These are phyloP conservation scores for Citrullus mucosospermus DNA, from an alignment of 306 rosid genomes.

Conservation along the genomic window DNA sequence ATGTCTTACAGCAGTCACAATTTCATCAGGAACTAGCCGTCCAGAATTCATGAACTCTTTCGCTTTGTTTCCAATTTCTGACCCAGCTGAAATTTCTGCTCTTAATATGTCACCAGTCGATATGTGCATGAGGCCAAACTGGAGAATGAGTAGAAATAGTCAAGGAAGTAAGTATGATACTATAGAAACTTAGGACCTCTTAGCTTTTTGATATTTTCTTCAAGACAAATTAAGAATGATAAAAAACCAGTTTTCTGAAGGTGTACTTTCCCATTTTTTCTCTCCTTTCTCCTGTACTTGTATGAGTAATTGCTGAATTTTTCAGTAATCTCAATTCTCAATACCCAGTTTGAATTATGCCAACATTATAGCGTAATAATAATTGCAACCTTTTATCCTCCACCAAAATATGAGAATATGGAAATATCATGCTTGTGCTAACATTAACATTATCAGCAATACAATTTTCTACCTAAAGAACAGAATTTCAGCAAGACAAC, in stretches of 20 bases:
- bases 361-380: background rate
- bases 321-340: background rate
- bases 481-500: background rate
- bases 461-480: background rate
- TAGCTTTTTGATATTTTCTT: background rate
- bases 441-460: background rate
- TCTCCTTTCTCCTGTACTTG: background rate
- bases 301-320: background rate
- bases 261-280: background rate
- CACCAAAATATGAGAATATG: background rate
- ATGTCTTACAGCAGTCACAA: slow-evolving; percentile 60
- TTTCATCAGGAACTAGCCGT: slow-evolving; percentile 81
- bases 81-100: slow-evolving; percentile 70
- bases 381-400: background rate
- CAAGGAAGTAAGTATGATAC: background rate
- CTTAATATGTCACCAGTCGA: slow-evolving; percentile 91
- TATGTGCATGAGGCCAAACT: slow-evolving; percentile 91
- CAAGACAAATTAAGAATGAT: background rate
- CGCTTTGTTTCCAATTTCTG: slow-evolving; percentile 86
- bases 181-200: background rate
- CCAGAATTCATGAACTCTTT: slow-evolving; percentile 90
- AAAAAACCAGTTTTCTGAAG: background rate
- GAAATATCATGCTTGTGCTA: background rate
- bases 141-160: slow-evolving; percentile 17
- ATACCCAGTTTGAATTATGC: background rate